These are phyloP conservation scores for Poronia punctata DNA, from an alignment of 495 filamentous ascomycete genomes.

Conservation along the genomic window DNA sequence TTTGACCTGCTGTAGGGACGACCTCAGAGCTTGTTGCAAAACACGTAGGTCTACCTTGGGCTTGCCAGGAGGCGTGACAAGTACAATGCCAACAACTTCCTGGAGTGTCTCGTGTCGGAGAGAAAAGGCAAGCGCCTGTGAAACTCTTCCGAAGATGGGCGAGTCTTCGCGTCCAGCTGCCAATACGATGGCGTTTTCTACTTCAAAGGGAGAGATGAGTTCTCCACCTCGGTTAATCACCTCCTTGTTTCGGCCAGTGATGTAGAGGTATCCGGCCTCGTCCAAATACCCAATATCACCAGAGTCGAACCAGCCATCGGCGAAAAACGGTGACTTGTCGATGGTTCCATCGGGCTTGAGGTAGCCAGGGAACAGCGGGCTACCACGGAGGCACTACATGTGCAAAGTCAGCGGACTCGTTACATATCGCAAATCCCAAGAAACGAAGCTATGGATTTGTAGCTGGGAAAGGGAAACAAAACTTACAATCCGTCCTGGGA, in stretches of 20 bases:
- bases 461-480: too few species aligned
- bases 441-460: too few species aligned
- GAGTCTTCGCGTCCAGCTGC: conserved; percentile 24
- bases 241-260: conserved; percentile 54
- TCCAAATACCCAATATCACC: conserved; percentile 44
- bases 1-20: conserved; percentile 32
- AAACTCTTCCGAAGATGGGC: conserved; percentile 26
- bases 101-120: conserved; percentile 36
- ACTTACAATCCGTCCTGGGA: conserved; percentile 34
- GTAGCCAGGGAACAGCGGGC: conserved; percentile 38
- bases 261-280: conserved; percentile 46
- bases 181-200: conserved; percentile 28
- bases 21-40: conserved; percentile 28
- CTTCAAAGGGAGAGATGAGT: conserved; percentile 46
- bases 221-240: conserved; percentile 54
- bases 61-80: conserved; percentile 27
- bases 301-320: conserved; percentile 40
- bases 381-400: conserved; percentile 39
- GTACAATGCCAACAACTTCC: conserved; percentile 37
- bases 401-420: too few species aligned
- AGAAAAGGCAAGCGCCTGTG: conserved; percentile 37
- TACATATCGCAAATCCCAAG: too few species aligned
- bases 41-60: conserved; percentile 28
- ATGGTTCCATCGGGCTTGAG: conserved; percentile 24
- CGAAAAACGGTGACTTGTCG: conserved; percentile 32